Evolutionary conservation across 2,329 filamentous ascomycete genomes (phyloP).

Genomic region (Penicillium sp.): DNA sequence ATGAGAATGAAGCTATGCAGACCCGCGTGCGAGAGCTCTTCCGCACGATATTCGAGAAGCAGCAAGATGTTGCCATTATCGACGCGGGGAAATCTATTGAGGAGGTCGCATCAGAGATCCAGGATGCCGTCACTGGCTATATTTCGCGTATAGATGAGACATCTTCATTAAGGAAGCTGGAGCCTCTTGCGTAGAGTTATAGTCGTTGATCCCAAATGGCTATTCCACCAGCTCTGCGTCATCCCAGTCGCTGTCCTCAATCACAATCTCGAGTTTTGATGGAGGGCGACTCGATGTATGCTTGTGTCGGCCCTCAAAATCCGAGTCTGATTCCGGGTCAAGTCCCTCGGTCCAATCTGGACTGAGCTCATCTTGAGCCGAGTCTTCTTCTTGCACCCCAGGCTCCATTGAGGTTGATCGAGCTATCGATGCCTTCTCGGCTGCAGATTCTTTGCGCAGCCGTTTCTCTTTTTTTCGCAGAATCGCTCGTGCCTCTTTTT

Average conservation of each 20-base stretch:
- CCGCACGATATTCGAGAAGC: conserved; percentile 50
- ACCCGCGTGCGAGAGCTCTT: conserved; percentile 75
- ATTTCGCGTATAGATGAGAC: conserved; percentile 35
- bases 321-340: conserved; percentile 30
- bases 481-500: conserved; percentile 65
- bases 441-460: conserved; percentile 27
- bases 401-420: conserved; percentile 13
- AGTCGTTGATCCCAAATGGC: conserved; percentile 7
- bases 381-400: conserved; percentile 11
- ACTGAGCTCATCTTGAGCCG: conserved; percentile 28
- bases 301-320: conserved; percentile 14
- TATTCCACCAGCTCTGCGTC: conserved; percentile 47
- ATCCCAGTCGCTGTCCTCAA: conserved; percentile 60
- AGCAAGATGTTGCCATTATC: conserved; percentile 54
- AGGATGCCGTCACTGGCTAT: conserved; percentile 27
- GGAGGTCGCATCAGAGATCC: conserved; percentile 51
- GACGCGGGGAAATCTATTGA: conserved; percentile 56
- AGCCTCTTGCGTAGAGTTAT: conserved; percentile 27
- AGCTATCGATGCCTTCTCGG: neutral
- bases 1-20: conserved; percentile 85
- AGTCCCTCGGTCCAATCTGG: conserved; percentile 37
- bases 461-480: conserved; percentile 60
- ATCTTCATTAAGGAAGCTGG: conserved; percentile 39
- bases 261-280: conserved; percentile 43
- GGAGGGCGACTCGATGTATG: conserved; percentile 11